phyloP scores from a whole-genome alignment of 2,329 filamentous ascomycete species.

The Geoglossum cookeanum region DNA sequence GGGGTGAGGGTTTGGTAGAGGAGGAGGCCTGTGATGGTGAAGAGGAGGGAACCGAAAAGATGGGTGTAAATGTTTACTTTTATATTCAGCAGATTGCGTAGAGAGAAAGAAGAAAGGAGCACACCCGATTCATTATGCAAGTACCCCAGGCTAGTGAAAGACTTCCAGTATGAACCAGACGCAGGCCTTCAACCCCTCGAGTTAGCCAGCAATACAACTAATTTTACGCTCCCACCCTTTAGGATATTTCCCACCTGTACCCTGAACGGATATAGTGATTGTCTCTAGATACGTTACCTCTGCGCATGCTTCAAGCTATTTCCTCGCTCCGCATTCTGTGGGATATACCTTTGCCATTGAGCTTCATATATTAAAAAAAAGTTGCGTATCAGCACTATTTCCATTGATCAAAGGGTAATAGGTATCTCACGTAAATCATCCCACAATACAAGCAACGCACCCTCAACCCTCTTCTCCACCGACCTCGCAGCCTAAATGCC shows the following conservation, averaged over 20 bases:
- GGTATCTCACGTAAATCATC: constrained; percentile 27
- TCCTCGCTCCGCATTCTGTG: too few relatives aligned
- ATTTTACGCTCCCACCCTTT: background rate
- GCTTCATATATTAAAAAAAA: background rate
- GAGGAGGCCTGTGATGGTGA: constrained; percentile 30
- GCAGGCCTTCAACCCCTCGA: constrained; percentile 19
- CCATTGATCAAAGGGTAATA: too few relatives aligned
- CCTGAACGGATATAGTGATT: constrained; percentile 50
- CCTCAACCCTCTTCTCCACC: constrained; percentile 18
- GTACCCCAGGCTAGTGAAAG: constrained; percentile 38
- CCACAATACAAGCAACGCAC: constrained; percentile 27
- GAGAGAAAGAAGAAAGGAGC: background rate
- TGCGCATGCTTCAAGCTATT: background rate
- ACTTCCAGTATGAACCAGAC: constrained; percentile 40
- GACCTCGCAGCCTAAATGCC: constrained; percentile 15
- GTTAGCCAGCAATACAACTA: background rate
- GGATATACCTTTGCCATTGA: background rate
- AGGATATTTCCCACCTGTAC: constrained; percentile 29
- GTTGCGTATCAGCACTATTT: background rate
- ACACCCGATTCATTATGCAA: constrained; percentile 41
- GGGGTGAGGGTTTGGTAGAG: constrained; percentile 40
- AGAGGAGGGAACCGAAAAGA: constrained; percentile 44
- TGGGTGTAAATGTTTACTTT: constrained; percentile 53
- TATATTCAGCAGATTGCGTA: background rate
- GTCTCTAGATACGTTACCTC: constrained; percentile 22